Percentiles rank a stretch among this genome's conserved stretches.
Evolutionary conservation across 495 filamentous ascomycete genomes (phyloP).

Genomic region (Usnea hakonensis): DNA sequence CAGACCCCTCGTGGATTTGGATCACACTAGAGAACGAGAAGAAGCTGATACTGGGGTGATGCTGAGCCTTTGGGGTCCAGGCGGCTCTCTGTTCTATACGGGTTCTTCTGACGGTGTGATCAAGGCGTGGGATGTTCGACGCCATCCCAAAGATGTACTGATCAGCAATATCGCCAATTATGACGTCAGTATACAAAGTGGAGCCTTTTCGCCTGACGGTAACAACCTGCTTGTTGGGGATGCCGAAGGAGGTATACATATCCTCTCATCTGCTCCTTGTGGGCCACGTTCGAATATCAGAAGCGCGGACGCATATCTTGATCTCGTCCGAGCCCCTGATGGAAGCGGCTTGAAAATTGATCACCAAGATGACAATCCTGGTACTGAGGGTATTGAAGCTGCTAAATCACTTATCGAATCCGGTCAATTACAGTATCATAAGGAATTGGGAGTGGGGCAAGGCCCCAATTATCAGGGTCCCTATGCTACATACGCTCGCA

Average conservation of each 20-base stretch:
- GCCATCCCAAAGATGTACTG: constrained; percentile 49
- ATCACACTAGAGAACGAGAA: constrained; percentile 49
- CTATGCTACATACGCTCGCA: constrained; percentile 39
- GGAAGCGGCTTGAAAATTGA: constrained; percentile 8
- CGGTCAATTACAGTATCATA: constrained; percentile 36
- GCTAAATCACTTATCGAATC: constrained; percentile 30
- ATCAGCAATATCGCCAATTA: constrained; percentile 52
- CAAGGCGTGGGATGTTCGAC: constrained; percentile 75
- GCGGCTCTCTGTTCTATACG: constrained; percentile 68
- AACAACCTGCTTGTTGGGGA: constrained; percentile 69
- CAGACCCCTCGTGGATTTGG: constrained; percentile 53
- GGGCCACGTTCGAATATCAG: neutral
- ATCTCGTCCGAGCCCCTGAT: constrained; percentile 13
- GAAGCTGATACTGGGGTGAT: constrained; percentile 72
- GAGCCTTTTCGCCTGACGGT: constrained; percentile 66
- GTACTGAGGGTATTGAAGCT: constrained; percentile 26
- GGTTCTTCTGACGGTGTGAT: constrained; percentile 83
- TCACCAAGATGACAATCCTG: constrained; percentile 11
- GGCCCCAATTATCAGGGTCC: constrained; percentile 40
- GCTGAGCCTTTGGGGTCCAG: constrained; percentile 70
- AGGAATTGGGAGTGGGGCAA: constrained; percentile 38
- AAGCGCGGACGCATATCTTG: constrained; percentile 1
- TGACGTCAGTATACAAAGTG: constrained; percentile 46
- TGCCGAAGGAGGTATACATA: constrained; percentile 61
- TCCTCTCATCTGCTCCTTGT: constrained; percentile 46